Evolutionary conservation across 495 filamentous ascomycete genomes (phyloP), one percentile per base, ranked within the genome.

Genomic region (Penicillium longicatenatum): DNA sequence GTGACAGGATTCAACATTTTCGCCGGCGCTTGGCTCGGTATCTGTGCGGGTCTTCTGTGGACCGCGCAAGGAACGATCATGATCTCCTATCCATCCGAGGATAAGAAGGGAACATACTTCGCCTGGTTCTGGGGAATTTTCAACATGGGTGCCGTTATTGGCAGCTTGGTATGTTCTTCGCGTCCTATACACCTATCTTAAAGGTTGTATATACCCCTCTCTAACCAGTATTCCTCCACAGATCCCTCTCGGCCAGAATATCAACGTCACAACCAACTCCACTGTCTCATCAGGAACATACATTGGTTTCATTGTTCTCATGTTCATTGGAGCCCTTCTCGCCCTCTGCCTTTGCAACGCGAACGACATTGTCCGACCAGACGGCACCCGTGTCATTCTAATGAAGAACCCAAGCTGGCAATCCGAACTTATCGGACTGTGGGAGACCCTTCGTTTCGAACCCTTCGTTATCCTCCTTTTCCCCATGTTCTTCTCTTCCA

Each of bases 371-470:
- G 71, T 89, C 50, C 89, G 91, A 47, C 70, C 79, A 6, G 91
- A 95, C 70, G 90, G 90, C 22, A 85, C 84, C 35, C 81, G 80
- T 51, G 79, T 92, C 62, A 86, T 92, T 59, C 62, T 91, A n/a
- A 90, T 91, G 87, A 89, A 90, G 78, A 85, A 91, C 67, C 89
- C 89, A 2, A 86, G 85, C 24, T 87, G 84, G 82, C 54, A 62
- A 48, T 68, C 62, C 46, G 75, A 78, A 55, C 8, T 78, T 7
- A 41, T 67, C 14, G 75, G 75, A 5, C 55, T 78, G 26, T 68
- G 55, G 49, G 67, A 70, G 31, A 73, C 67, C n/a, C 52, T 78
- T 4, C 53, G 58, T 17, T 63, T 59, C 33, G 70, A 79, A 26
- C 62, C 68, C 14, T 71, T 67, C 44, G 68, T 77, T 22, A 48